Base-by-base conservation (phyloP, 352 stramenopile genomes). In the Elongisporangium prolatum region DNA sequence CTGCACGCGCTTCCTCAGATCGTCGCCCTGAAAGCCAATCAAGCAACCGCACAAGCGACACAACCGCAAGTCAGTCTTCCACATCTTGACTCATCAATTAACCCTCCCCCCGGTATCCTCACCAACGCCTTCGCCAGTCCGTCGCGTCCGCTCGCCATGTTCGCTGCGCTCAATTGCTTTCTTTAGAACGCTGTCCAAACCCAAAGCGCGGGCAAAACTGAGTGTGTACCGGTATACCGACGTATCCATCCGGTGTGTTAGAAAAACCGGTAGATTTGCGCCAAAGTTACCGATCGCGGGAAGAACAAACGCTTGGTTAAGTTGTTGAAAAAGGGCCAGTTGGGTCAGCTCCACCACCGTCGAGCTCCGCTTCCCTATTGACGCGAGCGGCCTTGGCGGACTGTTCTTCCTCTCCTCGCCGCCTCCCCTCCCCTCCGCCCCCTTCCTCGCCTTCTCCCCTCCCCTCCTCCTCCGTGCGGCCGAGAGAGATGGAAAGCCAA, bases 1-100 rank as follows among this genome's bases (percentile, higher is more conserved):
- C 51, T 86, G 75, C 49, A 98, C 89, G 56, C 88, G 87, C 18
- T 62, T 58, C 28, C 69, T 63, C 53, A 97, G 59, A 28, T 90
- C 71, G 2, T 69, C 60, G 2, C 77, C 86, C 75, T 96, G 40
- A 54, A 7, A 50, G 0, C 9, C 34, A 11, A 44, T 44, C 34
- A 56, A 2, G 56, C 10, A 25, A 52, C 21, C 48, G 9, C n/a
- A 40, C 21, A 8, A 14, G 16, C 17, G 40, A 49, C 16, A 50
- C 18, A 54, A 20, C 24, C 9, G 52, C 7, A 57, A 28, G n/a
- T 44, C 34, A 44, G 34, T 17, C 10, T 44, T 11, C 34, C 4
- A 1, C 34, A 9, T 44, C 34, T 44, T 44, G 34, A 14, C 17
- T 13, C 4, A 44, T 44, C 34, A 16, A 44, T 17, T 44, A 44